These are phyloP conservation scores for Trematosphaeria pertusa DNA, from an alignment of 2,329 filamentous ascomycete species.

Conservation along the genomic window DNA sequence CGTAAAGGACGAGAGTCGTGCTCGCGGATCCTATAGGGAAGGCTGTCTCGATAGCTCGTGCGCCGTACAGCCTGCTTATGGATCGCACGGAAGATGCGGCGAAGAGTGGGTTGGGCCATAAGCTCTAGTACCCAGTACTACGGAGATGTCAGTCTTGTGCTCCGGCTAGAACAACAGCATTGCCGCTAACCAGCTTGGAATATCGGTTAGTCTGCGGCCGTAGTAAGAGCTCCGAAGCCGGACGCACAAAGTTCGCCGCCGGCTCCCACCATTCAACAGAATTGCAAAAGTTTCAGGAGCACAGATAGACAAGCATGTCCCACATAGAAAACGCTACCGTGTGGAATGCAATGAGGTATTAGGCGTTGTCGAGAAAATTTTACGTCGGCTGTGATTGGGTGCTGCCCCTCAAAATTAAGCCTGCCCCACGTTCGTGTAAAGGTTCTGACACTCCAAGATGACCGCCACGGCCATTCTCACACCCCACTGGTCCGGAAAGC, in stretches of 20 bases:
- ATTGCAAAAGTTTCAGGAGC: conserved; percentile 22
- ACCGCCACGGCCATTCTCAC: conserved; percentile 16
- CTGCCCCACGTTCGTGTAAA: conserved; percentile 29
- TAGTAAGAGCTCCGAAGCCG: conserved; percentile 27
- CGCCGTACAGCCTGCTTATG: too few relatives aligned
- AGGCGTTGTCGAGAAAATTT: conserved; percentile 15
- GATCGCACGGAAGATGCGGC: too few relatives aligned
- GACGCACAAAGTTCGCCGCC: conserved; percentile 14
- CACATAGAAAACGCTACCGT: conserved; percentile 9
- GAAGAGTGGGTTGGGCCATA: too few relatives aligned
- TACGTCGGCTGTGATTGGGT: conserved; percentile 1
- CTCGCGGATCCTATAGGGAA: too few relatives aligned
- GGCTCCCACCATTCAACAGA: conserved; percentile 18
- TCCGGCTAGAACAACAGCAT: too few relatives aligned
- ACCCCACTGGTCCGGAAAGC: conserved; percentile 24
- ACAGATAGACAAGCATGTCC: conserved; percentile 31
- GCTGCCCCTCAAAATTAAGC: conserved; percentile 1
- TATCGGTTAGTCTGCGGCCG: too few relatives aligned
- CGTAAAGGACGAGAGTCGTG: too few relatives aligned
- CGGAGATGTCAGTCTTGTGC: too few relatives aligned
- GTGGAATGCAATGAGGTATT: conserved; percentile 2
- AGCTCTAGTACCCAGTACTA: too few relatives aligned
- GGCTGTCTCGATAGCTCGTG: too few relatives aligned
- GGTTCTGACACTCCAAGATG: conserved; percentile 20
- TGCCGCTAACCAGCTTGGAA: too few relatives aligned